Percentiles rank a stretch among this genome's conserved stretches.
Conservation (phyloP, 2,329 filamentous ascomycete genomes). For the Aspergillus costaricaensis region DNA sequence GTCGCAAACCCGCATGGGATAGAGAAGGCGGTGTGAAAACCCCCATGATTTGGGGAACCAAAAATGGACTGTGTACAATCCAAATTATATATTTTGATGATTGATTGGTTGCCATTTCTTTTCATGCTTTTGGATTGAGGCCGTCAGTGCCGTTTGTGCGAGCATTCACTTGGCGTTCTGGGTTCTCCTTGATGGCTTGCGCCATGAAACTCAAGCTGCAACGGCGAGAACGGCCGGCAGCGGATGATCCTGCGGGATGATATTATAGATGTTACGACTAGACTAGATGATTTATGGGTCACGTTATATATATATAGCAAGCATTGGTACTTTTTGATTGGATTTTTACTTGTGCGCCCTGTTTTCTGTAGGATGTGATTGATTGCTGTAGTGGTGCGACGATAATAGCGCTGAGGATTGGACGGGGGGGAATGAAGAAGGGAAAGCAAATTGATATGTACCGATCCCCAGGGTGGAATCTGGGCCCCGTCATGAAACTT, state of each 20-base stretch:
- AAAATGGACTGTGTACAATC: not conserved
- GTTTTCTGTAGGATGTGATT: not conserved
- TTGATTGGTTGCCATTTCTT: not conserved
- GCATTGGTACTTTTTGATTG: not conserved
- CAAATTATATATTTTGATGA: not conserved
- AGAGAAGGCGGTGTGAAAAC: not conserved
- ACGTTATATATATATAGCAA: conserved; percentile 1
- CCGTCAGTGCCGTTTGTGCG: not conserved
- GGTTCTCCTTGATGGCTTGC: not conserved
- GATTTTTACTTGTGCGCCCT: not conserved
- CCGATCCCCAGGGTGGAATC: not conserved
- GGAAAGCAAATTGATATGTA: not conserved
- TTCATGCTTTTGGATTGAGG: not conserved
- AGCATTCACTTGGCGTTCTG: not conserved
- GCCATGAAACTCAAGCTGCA: not conserved
- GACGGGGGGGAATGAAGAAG: not conserved
- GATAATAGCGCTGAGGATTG: not conserved
- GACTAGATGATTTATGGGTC: conserved; percentile 5
- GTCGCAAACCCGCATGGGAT: not conserved
- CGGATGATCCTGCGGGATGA: not conserved
- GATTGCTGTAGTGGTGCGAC: not conserved
- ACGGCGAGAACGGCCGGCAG: not conserved
- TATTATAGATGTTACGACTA: conserved; percentile 8
- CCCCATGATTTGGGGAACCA: too few relatives aligned
- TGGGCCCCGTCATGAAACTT: conserved; percentile 14